These are phyloP conservation scores for Cyclotella kingstonii DNA, from an alignment of 108 stramenopile genomes.

Conservation along the genomic window DNA sequence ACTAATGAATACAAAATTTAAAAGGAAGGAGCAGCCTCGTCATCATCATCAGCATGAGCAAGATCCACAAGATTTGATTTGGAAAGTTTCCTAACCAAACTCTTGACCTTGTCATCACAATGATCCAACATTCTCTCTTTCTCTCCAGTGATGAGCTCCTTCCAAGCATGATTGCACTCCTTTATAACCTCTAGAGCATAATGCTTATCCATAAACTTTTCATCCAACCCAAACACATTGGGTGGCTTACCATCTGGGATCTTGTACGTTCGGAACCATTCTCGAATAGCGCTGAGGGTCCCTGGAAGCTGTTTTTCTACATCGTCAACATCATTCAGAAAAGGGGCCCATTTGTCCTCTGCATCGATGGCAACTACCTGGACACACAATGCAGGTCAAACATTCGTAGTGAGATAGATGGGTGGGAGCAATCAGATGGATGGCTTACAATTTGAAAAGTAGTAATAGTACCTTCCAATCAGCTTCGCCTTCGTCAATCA, in stretches of 20 bases:
- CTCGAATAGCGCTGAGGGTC: conserved; percentile 84
- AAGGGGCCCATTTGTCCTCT: conserved; percentile 94
- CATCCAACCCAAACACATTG: conserved; percentile 93
- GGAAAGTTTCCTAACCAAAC: conserved; percentile 81
- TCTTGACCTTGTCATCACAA: conserved; percentile 60
- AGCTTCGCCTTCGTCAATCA: conserved; percentile 99
- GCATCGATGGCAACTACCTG: conserved; percentile 92
- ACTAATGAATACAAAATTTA: background rate
- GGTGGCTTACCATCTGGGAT: conserved; percentile 98
- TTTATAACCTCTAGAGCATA: conserved; percentile 89
- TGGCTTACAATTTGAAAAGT: no score
- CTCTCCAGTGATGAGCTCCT: conserved; percentile 84
- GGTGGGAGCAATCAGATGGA: no score
- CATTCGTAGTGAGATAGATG: no score
- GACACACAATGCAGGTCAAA: no score
- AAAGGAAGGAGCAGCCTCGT: conserved; percentile 57
- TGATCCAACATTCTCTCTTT: conserved; percentile 62
- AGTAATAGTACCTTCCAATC: conserved; percentile 99
- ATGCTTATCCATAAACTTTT: conserved; percentile 88
- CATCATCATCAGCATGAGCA: conserved; percentile 52
- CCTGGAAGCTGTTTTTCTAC: conserved; percentile 93
- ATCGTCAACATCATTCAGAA: conserved; percentile 95
- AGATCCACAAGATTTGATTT: conserved; percentile 68
- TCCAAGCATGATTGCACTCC: conserved; percentile 87
- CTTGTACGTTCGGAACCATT: conserved; percentile 99